Evolutionary conservation across 768 basidiomycete species (phyloP).

Genomic region (Tricholoma sp.): DNA sequence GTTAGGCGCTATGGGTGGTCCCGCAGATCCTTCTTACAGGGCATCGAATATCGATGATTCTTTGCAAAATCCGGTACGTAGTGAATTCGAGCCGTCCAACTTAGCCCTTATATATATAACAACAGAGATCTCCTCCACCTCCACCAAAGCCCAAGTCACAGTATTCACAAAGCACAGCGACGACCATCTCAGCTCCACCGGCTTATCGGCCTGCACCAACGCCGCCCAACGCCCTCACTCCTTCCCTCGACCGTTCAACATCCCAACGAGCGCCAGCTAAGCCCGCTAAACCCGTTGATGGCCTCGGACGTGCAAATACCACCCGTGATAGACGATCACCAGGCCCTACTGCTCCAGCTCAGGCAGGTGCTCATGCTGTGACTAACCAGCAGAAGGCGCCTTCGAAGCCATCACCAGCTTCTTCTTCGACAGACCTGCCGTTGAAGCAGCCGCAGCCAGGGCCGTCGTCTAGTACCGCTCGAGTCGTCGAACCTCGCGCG

Average conservation of each 20-base stretch:
- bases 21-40: constrained; percentile 21
- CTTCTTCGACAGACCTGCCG: constrained; percentile 54
- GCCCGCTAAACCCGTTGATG: constrained; percentile 38
- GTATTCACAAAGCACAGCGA: constrained; percentile 21
- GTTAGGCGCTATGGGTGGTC: constrained; percentile 55
- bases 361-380: constrained; percentile 18
- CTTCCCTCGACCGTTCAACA: constrained; percentile 79
- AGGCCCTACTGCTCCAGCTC: constrained; percentile 25
- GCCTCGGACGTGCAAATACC: constrained; percentile 63
- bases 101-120: constrained; percentile 6
- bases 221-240: constrained; percentile 57
- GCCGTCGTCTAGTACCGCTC: constrained; percentile 5
- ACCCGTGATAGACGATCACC: constrained; percentile 58
- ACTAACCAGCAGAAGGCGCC: constrained; percentile 27
- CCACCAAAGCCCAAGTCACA: constrained; percentile 40
- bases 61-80: constrained; percentile 53
- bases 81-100: constrained; percentile 12
- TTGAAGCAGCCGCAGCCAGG: constrained; percentile 31
- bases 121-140: constrained; percentile 44
- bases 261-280: constrained; percentile 74
- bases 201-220: constrained; percentile 75
- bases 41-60: constrained; percentile 37
- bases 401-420: constrained; percentile 51
- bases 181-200: constrained; percentile 36
- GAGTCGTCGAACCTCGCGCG: constrained; percentile 28